Base-by-base conservation (phyloP, 805 yeast species). In the Candida pini region DNA sequence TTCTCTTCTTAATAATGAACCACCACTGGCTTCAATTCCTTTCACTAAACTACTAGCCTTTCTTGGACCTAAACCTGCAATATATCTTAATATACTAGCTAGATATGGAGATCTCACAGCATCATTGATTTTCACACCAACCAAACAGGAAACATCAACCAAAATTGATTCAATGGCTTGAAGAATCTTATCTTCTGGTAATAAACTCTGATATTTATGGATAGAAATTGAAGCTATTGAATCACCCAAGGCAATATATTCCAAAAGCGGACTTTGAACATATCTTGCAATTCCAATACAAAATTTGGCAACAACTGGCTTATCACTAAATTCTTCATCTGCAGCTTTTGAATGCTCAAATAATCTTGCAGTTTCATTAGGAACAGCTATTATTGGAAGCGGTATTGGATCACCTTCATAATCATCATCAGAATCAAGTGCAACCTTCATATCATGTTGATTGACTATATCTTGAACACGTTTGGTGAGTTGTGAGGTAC, bases 51-150 rank as follows among this genome's bases (percentile, higher is more conserved):
- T 95, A 18, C 83, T 72, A 0, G 97, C 90, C 59, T 92, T 92
- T 64, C 98, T 80, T 33, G 95, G 95, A 28, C 99, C 99, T 40
- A 92, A 69, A 17, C 99, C 99, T 7, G 94, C 76, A 33, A 92
- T 75, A 53, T 73, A 92, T 20, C 78, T 92, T 41, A 92, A 65
- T 34, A 77, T 60, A 22, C 75, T 73, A 3, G 95, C 85, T 40
- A 76, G 61, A 50, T 86, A 84, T 1, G 77, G 66, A 36, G 83
- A 84, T 39, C 87, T 68, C 5, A 87, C 80, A 6, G 96, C 95
- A 43, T 81, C 89, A 50, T 92, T 90, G 50, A 92, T 80, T 47
- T 90, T 96, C 18, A 90, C 84, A 52, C 99, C 98, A 34, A 85
- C 95, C 66, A 86, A 66, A 56, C 90, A 88, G 10, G 85, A 84